phyloP scores from a whole-genome alignment of 768 basidiomycete species.

The Boletellus emodensis region DNA sequence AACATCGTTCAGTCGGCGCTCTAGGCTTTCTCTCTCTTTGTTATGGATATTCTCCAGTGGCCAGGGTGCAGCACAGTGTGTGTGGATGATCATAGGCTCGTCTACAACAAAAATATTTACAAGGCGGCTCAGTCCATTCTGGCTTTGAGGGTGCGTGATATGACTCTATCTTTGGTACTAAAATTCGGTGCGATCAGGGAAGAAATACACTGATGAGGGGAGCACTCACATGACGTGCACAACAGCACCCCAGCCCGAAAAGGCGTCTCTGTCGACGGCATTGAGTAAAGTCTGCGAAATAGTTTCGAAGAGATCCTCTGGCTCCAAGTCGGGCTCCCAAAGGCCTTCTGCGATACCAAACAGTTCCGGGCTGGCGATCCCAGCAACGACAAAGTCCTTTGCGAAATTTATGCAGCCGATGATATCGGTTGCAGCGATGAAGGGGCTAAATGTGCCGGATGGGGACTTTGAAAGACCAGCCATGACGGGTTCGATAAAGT shows the following conservation, averaged over 20 bases:
- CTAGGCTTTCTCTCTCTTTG: too few species aligned
- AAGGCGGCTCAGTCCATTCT: slow-evolving; percentile 73
- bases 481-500: slow-evolving; percentile 94
- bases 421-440: slow-evolving; percentile 92
- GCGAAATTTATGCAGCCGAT: slow-evolving; percentile 93
- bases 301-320: slow-evolving; percentile 97
- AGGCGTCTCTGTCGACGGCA: slow-evolving; percentile 93
- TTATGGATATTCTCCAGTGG: too few species aligned
- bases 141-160: slow-evolving; percentile 83
- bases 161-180: slow-evolving; percentile 69
- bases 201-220: slow-evolving; percentile 2
- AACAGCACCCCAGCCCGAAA: slow-evolving; percentile 93
- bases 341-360: slow-evolving; percentile 97
- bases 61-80: too few species aligned
- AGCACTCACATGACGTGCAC: slow-evolving; percentile 89
- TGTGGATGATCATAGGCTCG: neutral
- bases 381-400: slow-evolving; percentile 95
- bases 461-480: slow-evolving; percentile 80
- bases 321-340: slow-evolving; percentile 96
- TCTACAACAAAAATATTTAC: slow-evolving; percentile 19
- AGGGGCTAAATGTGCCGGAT: slow-evolving; percentile 75
- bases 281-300: slow-evolving; percentile 95
- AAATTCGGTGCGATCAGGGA: slow-evolving; percentile 3
- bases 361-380: slow-evolving; percentile 87
- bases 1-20: too few species aligned